Conservation (phyloP, 2,329 filamentous ascomycete species). For the Aspergillus flavus region DNA sequence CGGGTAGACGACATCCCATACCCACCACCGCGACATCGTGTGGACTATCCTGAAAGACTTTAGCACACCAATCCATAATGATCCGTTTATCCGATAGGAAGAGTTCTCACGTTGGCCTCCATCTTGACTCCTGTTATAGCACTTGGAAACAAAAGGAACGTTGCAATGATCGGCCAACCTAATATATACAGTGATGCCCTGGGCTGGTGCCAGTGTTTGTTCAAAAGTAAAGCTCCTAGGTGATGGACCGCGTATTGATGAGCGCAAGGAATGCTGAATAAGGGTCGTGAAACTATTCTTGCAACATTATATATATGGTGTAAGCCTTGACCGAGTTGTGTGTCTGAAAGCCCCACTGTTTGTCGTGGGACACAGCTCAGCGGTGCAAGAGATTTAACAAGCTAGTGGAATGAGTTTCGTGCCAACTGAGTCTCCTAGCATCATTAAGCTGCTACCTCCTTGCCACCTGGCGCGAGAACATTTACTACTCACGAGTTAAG, state of each 20-base stretch:
- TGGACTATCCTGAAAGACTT: slow-evolving; percentile 1
- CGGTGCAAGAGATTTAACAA: no score
- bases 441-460: neutral
- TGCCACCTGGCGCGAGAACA: neutral
- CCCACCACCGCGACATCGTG: slow-evolving; percentile 38
- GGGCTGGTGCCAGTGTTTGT: neutral
- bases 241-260: neutral
- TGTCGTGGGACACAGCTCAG: neutral
- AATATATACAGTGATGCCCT: neutral
- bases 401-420: neutral
- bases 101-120: neutral
- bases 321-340: neutral
- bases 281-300: neutral
- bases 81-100: no score
- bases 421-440: neutral
- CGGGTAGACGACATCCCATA: slow-evolving; percentile 35
- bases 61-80: neutral
- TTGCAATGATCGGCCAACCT: neutral
- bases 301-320: neutral
- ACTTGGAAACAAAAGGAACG: neutral
- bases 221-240: neutral
- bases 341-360: neutral
- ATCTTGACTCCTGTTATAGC: neutral
- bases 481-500: neutral
- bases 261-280: no score